Base-by-base conservation (phyloP, 805 yeast genomes). In the Kodamaea laetipori region DNA sequence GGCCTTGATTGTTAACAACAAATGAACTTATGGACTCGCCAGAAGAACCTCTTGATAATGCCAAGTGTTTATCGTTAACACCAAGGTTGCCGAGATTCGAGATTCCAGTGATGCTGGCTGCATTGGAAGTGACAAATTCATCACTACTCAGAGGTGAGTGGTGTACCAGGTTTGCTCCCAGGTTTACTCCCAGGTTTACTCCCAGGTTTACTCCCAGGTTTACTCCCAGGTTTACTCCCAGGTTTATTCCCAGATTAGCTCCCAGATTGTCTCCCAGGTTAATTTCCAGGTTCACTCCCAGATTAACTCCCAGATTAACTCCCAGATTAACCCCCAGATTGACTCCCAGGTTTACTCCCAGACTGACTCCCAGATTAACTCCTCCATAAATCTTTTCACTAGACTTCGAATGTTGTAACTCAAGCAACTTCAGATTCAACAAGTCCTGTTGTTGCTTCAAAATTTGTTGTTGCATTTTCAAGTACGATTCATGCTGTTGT, bases 361-460 rank as follows among this genome's bases (percentile, higher is more conserved):
- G 24, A 8, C 8, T 21, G 24, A 8, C 8, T 21, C 39, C 39
- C 30, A 36, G 24, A 21, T 21, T 21, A 8, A n/a, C n/a, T n/a
- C 37, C 37, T n/a, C n/a, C n/a, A n/a, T n/a, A n/a, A n/a, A n/a
- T n/a, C n/a, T n/a, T n/a, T n/a, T n/a, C n/a, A n/a, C n/a, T n/a
- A n/a, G n/a, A n/a, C n/a, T n/a, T 38, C 34, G 21, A 15, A 7
- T 13, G 33, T n/a, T 38, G 41, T 30, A 40, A 33, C 16, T 32
- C 25, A 18, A 30, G 21, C 11, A 39, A 19, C 12, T 32, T 31
- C 25, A 19, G 43, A 31, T 33, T 32, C 43, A 68, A 48, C 27
- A 66, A 48, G 28, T 61, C 61, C 47, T 63, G 68, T 45, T 70
- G 75, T 49, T 67, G 70, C 33, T 54, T 55, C 51, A 71, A 55